Percentiles rank a stretch among this genome's conserved stretches.
phyloP scores from a whole-genome alignment of 768 basidiomycete genomes.

The Suillus subalutaceus region DNA sequence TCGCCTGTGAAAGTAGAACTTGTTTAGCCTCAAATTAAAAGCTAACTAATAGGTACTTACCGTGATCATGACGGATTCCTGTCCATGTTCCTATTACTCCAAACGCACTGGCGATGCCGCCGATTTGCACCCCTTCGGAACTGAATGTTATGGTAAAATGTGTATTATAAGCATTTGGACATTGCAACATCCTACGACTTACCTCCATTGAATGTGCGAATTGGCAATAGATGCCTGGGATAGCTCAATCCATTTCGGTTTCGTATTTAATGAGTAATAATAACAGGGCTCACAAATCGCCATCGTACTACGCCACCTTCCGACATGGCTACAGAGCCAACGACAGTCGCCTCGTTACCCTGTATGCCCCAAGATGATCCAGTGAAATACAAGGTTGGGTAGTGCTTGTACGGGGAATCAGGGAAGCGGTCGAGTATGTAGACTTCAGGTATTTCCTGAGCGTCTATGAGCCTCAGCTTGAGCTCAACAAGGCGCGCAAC shows the following conservation, averaged over 20 bases:
- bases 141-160: slow-evolving; percentile 37
- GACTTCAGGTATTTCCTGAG: slow-evolving; percentile 21
- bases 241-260: slow-evolving; percentile 17
- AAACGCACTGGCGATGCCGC: slow-evolving; percentile 62
- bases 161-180: slow-evolving; percentile 8
- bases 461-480: slow-evolving; percentile 49
- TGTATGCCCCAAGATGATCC: slow-evolving; percentile 47
- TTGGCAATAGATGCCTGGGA: slow-evolving; percentile 57
- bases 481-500: slow-evolving; percentile 66
- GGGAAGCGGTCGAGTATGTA: slow-evolving; percentile 26
- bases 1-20: slow-evolving; percentile 44
- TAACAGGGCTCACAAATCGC: slow-evolving; percentile 54
- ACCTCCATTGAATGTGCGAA: slow-evolving; percentile 63
- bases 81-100: slow-evolving; percentile 75
- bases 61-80: slow-evolving; percentile 58
- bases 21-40: not conserved
- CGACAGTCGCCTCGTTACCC: slow-evolving; percentile 46
- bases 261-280: slow-evolving; percentile 3
- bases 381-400: slow-evolving; percentile 50
- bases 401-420: slow-evolving; percentile 27
- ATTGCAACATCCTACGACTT: slow-evolving; percentile 15
- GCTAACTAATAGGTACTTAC: slow-evolving; percentile 30
- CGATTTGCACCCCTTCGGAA: slow-evolving; percentile 69
- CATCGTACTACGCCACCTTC: slow-evolving; percentile 50
- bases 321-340: slow-evolving; percentile 55